Evolutionary conservation across 768 basidiomycete genomes (phyloP).

Genomic region (Mycena polygramma): DNA sequence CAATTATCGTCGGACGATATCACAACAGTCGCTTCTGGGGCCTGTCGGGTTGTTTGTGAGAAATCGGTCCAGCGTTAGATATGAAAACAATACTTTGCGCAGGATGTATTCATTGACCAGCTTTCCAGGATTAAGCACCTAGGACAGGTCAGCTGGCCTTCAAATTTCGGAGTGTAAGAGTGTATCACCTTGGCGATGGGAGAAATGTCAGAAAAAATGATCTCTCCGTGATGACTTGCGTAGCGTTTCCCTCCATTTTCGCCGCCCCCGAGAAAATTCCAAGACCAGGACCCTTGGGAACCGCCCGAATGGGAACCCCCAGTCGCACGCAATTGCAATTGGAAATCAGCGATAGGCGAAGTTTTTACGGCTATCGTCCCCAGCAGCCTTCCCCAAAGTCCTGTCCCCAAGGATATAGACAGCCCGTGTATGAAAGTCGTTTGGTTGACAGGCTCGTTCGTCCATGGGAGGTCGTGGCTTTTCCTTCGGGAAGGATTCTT

Average conservation of each 20-base stretch:
- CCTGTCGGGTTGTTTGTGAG: not conserved
- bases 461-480: not conserved
- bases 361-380: no score
- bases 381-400: no score
- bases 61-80: not conserved
- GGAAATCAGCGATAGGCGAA: no score
- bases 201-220: not conserved
- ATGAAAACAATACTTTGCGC: not conserved
- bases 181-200: not conserved
- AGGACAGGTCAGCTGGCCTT: not conserved
- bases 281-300: not conserved
- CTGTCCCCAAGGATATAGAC: not conserved
- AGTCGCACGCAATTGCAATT: no score
- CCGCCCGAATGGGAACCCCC: no score
- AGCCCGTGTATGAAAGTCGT: not conserved
- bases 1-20: not conserved
- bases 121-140: not conserved
- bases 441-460: not conserved
- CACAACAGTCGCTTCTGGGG: not conserved
- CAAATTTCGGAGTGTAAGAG: not conserved
- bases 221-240: not conserved
- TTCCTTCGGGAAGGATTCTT: not conserved
- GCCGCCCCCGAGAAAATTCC: no score
- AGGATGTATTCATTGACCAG: not conserved
- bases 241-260: not conserved